phyloP scores from a whole-genome alignment of 768 basidiomycete species.

The Pleurotus djamor region DNA sequence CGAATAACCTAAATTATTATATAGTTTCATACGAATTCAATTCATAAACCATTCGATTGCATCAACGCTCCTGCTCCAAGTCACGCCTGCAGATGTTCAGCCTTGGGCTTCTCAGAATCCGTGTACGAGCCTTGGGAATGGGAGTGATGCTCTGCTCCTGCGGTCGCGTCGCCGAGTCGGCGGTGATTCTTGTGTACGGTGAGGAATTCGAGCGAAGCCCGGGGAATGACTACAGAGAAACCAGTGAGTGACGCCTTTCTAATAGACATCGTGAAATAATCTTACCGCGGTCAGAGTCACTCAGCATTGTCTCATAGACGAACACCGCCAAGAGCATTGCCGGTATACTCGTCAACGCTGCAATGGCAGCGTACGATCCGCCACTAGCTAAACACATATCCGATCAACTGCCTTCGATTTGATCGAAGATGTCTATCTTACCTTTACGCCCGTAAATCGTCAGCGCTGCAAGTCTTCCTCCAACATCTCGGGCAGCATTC shows the following conservation, averaged over 20 bases:
- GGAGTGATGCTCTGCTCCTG: not conserved
- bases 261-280: too few species aligned
- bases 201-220: slow-evolving; percentile 8
- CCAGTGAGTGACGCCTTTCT: not conserved
- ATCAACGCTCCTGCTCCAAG: too few species aligned
- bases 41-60: not conserved
- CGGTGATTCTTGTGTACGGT: slow-evolving; percentile 11
- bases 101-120: not conserved
- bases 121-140: not conserved
- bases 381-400: slow-evolving; percentile 37
- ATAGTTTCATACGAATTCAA: not conserved
- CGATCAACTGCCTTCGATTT: not conserved
- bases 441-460: slow-evolving; percentile 56
- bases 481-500: slow-evolving; percentile 70
- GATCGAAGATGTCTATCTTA: slow-evolving; percentile 10
- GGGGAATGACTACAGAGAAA: slow-evolving; percentile 6
- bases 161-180: not conserved
- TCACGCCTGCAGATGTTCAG: not conserved
- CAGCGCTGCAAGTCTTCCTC: slow-evolving; percentile 59
- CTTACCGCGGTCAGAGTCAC: slow-evolving; percentile 59
- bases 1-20: not conserved
- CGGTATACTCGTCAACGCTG: slow-evolving; percentile 66
- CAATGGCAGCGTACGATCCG: slow-evolving; percentile 55
- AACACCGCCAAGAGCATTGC: slow-evolving; percentile 53
- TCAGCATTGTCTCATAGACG: slow-evolving; percentile 56